Evolutionary conservation across 2,329 filamentous ascomycete genomes (phyloP).

Genomic region (Salinomyces thailandicus): DNA sequence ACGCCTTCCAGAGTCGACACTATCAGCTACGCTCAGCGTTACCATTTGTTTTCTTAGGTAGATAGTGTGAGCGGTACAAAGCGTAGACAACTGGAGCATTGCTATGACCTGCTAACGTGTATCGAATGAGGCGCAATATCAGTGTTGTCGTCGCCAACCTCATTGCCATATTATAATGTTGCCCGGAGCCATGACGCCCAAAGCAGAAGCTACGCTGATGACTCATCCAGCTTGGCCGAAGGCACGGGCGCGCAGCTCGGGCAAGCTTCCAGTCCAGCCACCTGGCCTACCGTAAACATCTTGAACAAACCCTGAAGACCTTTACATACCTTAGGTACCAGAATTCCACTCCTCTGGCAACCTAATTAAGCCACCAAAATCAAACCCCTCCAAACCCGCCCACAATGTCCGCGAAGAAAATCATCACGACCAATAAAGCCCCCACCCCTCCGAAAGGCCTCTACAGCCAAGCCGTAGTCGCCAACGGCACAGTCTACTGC

Average conservation of each 20-base stretch:
- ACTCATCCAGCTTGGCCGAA: neutral
- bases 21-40: neutral
- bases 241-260: neutral
- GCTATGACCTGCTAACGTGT: no score
- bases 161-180: neutral
- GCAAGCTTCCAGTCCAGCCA: no score
- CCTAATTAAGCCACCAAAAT: neutral
- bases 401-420: slow-evolving; percentile 11
- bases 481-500: slow-evolving; percentile 60
- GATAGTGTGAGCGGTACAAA: no score
- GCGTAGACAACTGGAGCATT: no score
- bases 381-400: no score
- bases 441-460: slow-evolving; percentile 18
- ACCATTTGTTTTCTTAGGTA: no score
- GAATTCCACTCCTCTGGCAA: no score
- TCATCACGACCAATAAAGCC: slow-evolving; percentile 20
- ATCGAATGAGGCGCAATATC: no score
- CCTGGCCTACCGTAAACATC: no score
- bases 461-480: slow-evolving; percentile 26
- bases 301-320: no score
- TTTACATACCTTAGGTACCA: no score
- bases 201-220: neutral
- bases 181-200: neutral
- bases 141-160: no score
- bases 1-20: neutral